Percentiles rank a stretch among this genome's conserved stretches.
Conservation (phyloP, 306 rosid genomes). For the Quercus gilva region DNA sequence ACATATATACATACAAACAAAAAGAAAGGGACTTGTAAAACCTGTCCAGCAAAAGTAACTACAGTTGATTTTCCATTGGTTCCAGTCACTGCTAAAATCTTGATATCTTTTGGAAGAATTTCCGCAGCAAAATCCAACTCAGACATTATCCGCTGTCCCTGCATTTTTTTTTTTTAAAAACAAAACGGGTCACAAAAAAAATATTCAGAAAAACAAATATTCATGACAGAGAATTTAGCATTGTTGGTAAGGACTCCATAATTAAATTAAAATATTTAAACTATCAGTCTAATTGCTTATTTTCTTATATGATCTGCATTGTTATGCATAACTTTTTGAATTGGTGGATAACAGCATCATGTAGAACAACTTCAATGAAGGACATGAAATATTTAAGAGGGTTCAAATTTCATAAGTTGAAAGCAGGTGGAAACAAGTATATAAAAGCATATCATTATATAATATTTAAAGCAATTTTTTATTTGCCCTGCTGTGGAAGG, state of each 20-base stretch:
- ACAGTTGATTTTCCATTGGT: slow-evolving; percentile 40
- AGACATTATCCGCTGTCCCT: slow-evolving; percentile 33
- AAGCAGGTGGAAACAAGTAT: not conserved
- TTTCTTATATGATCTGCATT: not conserved
- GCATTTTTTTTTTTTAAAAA: not conserved
- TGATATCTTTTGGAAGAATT: slow-evolving; percentile 24
- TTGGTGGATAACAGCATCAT: no score
- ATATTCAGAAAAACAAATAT: not conserved
- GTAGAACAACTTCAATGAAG: no score
- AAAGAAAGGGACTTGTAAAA: not conserved
- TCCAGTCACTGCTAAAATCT: slow-evolving; percentile 38
- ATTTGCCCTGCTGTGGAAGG: not conserved
- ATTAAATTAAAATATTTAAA: not conserved
- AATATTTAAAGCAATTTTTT: not conserved
- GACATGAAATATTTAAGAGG: not conserved
- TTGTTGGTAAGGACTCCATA: not conserved
- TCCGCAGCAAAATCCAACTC: slow-evolving; percentile 38
- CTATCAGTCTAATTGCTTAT: not conserved
- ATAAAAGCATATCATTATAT: not conserved
- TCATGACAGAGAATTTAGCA: no score
- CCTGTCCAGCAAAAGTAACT: slow-evolving; percentile 40
- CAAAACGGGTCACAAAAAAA: not conserved
- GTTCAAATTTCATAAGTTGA: not conserved
- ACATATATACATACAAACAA: not conserved
- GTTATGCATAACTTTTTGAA: not conserved